These are phyloP conservation scores for Tulasnella sp. DNA, from an alignment of 768 basidiomycete species.

Conservation along the genomic window DNA sequence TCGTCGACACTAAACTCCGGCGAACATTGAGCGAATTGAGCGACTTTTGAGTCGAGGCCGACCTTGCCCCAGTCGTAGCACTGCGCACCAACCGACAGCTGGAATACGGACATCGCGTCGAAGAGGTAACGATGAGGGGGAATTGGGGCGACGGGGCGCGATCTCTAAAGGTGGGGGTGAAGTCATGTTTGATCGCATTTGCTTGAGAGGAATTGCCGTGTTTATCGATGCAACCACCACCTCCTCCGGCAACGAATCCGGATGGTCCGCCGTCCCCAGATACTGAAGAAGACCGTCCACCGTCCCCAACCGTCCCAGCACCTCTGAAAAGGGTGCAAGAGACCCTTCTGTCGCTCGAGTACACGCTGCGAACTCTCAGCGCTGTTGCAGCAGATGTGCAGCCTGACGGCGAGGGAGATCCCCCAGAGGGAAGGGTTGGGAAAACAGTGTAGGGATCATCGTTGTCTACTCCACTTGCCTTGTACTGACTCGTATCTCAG, in stretches of 20 bases:
- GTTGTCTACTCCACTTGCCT: not conserved
- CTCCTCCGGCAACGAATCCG: not conserved
- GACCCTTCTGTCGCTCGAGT: slow-evolving; percentile 8
- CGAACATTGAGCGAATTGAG: slow-evolving; percentile 61
- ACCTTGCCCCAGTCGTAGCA: slow-evolving; percentile 93
- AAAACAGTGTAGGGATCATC: slow-evolving; percentile 13
- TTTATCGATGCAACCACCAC: slow-evolving; percentile 6
- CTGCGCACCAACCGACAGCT: slow-evolving; percentile 72
- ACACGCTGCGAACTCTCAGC: slow-evolving; percentile 5
- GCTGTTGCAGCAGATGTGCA: slow-evolving; percentile 14
- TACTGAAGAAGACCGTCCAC: not conserved
- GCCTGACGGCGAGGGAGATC: slow-evolving; percentile 8
- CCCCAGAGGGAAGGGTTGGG: slow-evolving; percentile 8
- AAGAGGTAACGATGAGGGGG: not conserved
- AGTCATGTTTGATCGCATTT: not conserved
- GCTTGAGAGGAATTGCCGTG: not conserved
- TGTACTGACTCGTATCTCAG: not conserved
- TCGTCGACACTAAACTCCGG: slow-evolving; percentile 60
- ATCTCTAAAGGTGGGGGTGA: not conserved
- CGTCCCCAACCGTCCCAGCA: slow-evolving; percentile 4
- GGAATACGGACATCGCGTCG: slow-evolving; percentile 43
- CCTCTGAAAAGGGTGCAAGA: not conserved
- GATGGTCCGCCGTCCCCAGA: not conserved
- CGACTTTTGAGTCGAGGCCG: slow-evolving; percentile 73
- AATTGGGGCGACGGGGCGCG: not conserved